These are phyloP conservation scores for Artemisia argyi DNA, from an alignment of 129 eudicot genomes.

Conservation along the genomic window DNA sequence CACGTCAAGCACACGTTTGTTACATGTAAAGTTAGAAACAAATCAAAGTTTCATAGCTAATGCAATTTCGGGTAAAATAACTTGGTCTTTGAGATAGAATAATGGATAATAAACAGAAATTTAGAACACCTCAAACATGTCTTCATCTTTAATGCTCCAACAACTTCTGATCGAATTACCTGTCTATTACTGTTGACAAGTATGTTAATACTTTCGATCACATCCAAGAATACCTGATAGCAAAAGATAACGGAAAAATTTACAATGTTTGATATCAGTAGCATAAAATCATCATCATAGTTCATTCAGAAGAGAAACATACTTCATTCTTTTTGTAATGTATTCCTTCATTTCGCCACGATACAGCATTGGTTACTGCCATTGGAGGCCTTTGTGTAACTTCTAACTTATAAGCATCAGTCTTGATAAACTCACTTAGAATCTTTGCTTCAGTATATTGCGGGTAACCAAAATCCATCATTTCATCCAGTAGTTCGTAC, in stretches of 20 bases:
- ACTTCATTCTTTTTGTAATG: slow-evolving; percentile 76
- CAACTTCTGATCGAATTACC: slow-evolving; percentile 65
- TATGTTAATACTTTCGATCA: slow-evolving; percentile 73
- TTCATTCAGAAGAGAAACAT: slow-evolving; percentile 6
- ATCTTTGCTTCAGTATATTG: slow-evolving; percentile 78
- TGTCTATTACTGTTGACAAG: slow-evolving; percentile 76
- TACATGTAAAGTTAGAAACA: no score
- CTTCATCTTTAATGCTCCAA: slow-evolving; percentile 82
- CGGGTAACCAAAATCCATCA: slow-evolving; percentile 91
- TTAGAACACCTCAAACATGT: slow-evolving; percentile 57
- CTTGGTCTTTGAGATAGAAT: no score
- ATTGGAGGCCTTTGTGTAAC: slow-evolving; percentile 79
- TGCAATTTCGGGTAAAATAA: no score
- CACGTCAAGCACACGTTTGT: neutral
- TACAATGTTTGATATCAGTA: no score
- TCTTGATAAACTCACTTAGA: slow-evolving; percentile 82
- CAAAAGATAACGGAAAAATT: neutral
- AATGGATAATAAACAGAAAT: neutral
- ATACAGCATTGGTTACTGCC: slow-evolving; percentile 90
- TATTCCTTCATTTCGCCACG: slow-evolving; percentile 87
- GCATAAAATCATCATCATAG: neutral
- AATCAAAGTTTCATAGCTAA: no score
- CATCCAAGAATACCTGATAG: slow-evolving; percentile 75
- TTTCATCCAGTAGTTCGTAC: slow-evolving; percentile 88
- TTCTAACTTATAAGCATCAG: slow-evolving; percentile 78